Conservation (phyloP, 495 filamentous ascomycete genomes). For the Talaromyces liani region DNA sequence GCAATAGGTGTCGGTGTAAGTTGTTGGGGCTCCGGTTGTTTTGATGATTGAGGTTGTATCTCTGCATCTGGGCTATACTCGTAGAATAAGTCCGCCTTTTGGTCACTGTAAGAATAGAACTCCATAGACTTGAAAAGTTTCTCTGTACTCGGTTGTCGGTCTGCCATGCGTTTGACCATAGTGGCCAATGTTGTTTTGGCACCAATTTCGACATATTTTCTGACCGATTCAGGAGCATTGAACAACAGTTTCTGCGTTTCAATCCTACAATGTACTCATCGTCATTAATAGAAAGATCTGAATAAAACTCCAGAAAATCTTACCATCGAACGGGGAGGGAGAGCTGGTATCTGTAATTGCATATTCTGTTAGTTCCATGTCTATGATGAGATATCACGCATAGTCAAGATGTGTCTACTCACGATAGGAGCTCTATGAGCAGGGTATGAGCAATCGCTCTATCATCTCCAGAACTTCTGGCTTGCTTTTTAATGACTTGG, state of each 20-base stretch:
- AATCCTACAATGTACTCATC: background rate
- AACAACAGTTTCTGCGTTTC: background rate
- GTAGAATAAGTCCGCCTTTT: background rate
- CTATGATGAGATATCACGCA: background rate
- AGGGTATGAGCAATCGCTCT: conserved; percentile 3
- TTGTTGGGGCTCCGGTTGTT: background rate
- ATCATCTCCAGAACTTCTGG: background rate
- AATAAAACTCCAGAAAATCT: background rate
- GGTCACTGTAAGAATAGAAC: background rate
- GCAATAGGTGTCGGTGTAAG: background rate
- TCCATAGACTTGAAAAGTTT: background rate
- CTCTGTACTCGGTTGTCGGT: background rate
- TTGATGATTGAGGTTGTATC: background rate
- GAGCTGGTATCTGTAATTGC: background rate
- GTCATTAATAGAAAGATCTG: background rate
- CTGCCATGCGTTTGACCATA: background rate
- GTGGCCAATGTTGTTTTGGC: background rate
- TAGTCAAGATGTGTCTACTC: conserved; percentile 1
- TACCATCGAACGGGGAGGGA: background rate
- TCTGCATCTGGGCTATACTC: background rate
- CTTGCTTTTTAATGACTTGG: background rate
- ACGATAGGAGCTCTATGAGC: conserved; percentile 20
- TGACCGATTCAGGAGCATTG: background rate
- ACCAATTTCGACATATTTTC: background rate
- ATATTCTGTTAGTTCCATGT: background rate